Evolutionary conservation across 176 grass and related monocot genomes (phyloP).

Genomic region (Ensete glaucum): DNA sequence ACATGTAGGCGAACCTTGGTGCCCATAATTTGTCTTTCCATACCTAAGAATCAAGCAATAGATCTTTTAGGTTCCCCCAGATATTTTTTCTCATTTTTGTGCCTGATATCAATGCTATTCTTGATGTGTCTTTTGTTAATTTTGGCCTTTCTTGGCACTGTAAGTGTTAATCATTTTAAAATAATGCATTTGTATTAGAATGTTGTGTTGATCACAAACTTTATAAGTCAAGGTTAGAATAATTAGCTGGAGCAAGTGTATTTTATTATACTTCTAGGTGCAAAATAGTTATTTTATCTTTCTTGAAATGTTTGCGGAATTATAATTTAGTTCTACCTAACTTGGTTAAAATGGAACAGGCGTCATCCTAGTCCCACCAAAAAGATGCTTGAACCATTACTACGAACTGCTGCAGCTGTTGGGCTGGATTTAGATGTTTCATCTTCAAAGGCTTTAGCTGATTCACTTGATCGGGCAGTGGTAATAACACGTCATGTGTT

Average conservation of each 20-base stretch:
- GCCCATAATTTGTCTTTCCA: too few species aligned
- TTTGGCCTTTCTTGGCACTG: neutral
- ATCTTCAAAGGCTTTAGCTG: conserved; percentile 92
- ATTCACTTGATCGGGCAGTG: conserved; percentile 91
- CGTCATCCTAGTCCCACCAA: conserved; percentile 89
- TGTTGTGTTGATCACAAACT: neutral
- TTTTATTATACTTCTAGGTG: too few species aligned
- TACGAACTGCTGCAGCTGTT: conserved; percentile 69
- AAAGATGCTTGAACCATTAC: conserved; percentile 97
- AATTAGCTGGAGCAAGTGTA: too few species aligned
- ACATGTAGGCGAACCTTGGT: too few species aligned
- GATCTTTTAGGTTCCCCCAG: neutral
- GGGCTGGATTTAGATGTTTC: conserved; percentile 81
- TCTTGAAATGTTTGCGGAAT: neutral
- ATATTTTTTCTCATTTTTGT: neutral
- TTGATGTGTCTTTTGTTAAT: neutral
- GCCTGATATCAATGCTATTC: neutral
- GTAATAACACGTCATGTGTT: conserved; percentile 20
- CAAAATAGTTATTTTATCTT: neutral
- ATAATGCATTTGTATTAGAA: neutral
- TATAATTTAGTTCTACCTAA: conserved; percentile 15
- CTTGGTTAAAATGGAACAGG: conserved; percentile 32
- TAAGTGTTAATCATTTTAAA: neutral
- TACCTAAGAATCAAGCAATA: neutral
- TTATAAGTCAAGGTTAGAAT: too few species aligned